Base-by-base conservation (phyloP, 2,329 filamentous ascomycete species). In the Zymoseptoria brevis region DNA sequence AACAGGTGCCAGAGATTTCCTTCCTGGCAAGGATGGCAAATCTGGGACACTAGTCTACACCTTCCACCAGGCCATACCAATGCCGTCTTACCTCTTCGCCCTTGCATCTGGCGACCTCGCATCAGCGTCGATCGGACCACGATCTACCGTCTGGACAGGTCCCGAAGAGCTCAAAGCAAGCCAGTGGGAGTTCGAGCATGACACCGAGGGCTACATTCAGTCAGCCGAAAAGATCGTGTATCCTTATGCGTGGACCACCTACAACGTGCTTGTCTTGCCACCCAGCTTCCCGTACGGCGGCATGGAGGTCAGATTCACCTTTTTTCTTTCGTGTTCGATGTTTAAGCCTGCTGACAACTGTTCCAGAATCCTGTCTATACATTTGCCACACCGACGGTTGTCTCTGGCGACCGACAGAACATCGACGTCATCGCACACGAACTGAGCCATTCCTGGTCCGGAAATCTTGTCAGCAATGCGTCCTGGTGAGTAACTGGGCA, bases 371-470 rank as follows among this genome's bases (percentile, higher is more conserved):
- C 92, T 0, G 86, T 96, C 56, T 96, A 89, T 76, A 97, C 94
- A 0, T 97, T 96, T 73, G 93, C 92, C 1, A 97, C 94, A 1
- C 93, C 93, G 1, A 96, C 91, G 41, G 88, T 97, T 67, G 91
- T 99, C 70, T 94, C 88, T 59, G 93, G 93, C 53, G 82, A 81
- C 63, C 75, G 79, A 63, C 88, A 96, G 71, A 97, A 97, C 67
- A 85, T 97, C 19, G 93, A 97, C 72, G 93, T 97, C 19, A 96
- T 99, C 74, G 94, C 94, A 1, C 94, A 96, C 73, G 92, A 89
- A 69, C 76, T 87, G 51, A 77, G 81, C 5, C 85, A 87, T 69
- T 84, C 88, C 68, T 96, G 92, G 91, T 94, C 89, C 61, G 93
- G 92, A 24, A 96, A 96, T 68, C 77, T 92, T 48, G 88, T 92